phyloP scores from a whole-genome alignment of 129 eudicot species.

The Saussurea involucrata region DNA sequence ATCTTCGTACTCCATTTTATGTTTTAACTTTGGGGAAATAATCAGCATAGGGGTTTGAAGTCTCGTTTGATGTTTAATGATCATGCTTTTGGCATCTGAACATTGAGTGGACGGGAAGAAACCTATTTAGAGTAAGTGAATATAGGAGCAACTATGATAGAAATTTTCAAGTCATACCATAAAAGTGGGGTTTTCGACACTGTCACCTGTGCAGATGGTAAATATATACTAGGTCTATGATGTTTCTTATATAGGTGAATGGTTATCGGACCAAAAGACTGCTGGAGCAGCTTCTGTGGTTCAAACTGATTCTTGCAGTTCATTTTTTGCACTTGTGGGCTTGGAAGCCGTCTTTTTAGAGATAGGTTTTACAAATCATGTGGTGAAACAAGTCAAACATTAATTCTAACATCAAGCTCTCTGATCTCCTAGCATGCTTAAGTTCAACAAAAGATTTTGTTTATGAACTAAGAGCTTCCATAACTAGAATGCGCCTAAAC shows the following conservation, averaged over 20 bases:
- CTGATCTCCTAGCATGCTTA: neutral
- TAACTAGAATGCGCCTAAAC: neutral
- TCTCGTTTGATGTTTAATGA: neutral
- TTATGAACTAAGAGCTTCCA: neutral
- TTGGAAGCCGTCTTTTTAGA: constrained; percentile 2
- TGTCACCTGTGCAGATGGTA: neutral
- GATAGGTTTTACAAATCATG: neutral
- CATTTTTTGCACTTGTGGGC: neutral
- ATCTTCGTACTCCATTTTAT: neutral
- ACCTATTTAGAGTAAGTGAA: neutral
- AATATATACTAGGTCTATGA: neutral
- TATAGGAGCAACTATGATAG: neutral
- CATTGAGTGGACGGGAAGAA: constrained; percentile 7
- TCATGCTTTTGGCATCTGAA: constrained; percentile 4
- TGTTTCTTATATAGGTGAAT: neutral
- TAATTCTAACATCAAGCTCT: neutral
- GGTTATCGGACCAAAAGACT: neutral
- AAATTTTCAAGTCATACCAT: neutral
- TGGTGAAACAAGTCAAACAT: neutral
- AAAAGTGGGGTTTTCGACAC: neutral
- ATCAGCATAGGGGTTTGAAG: constrained; percentile 3
- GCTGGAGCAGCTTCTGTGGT: neutral
- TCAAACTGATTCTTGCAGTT: neutral
- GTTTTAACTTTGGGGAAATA: neutral
- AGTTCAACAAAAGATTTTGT: neutral